phyloP scores from a whole-genome alignment of 495 filamentous ascomycete genomes.

The Aspergillus cristatus region DNA sequence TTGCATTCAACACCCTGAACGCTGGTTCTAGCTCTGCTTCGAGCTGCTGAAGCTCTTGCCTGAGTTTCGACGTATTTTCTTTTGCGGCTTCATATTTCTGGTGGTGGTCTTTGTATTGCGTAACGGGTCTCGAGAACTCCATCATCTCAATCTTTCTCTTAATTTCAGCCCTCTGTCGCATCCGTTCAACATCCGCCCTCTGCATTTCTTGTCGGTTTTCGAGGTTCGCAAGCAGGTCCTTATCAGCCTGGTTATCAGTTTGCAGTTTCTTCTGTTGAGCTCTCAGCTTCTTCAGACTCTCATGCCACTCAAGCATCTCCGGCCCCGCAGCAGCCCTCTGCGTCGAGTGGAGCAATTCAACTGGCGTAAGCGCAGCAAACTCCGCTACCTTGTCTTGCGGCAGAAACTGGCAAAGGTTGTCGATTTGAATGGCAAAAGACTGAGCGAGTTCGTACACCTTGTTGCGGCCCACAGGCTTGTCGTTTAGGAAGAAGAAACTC shows the following conservation, averaged over 20 bases:
- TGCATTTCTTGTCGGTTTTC: constrained; percentile 68
- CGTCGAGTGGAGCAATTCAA: constrained; percentile 81
- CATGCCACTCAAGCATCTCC: constrained; percentile 73
- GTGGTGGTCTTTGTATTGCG: constrained; percentile 45
- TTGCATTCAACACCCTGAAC: constrained; percentile 53
- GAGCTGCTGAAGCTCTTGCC: constrained; percentile 45
- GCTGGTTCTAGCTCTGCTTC: constrained; percentile 57
- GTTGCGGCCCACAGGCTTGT: constrained; percentile 44
- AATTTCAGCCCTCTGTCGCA: constrained; percentile 64
- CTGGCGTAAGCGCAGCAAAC: constrained; percentile 74
- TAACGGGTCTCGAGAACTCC: constrained; percentile 53
- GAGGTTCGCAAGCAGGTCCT: constrained; percentile 53
- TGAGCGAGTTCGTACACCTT: constrained; percentile 55
- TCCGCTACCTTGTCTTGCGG: constrained; percentile 95
- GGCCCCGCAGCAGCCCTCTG: constrained; percentile 76
- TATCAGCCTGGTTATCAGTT: constrained; percentile 45
- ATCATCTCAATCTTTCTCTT: constrained; percentile 57
- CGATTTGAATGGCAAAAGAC: constrained; percentile 78
- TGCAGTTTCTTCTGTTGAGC: constrained; percentile 59
- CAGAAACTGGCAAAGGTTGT: constrained; percentile 96
- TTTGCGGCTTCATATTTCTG: constrained; percentile 32
- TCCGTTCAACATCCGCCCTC: constrained; percentile 72
- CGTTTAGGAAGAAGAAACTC: constrained; percentile 62
- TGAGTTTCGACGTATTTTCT: constrained; percentile 32
- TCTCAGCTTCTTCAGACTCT: constrained; percentile 59